Percentiles rank a stretch among this genome's conserved stretches.
Conservation (phyloP, 2,329 filamentous ascomycete species). For the Coniella vitis region DNA sequence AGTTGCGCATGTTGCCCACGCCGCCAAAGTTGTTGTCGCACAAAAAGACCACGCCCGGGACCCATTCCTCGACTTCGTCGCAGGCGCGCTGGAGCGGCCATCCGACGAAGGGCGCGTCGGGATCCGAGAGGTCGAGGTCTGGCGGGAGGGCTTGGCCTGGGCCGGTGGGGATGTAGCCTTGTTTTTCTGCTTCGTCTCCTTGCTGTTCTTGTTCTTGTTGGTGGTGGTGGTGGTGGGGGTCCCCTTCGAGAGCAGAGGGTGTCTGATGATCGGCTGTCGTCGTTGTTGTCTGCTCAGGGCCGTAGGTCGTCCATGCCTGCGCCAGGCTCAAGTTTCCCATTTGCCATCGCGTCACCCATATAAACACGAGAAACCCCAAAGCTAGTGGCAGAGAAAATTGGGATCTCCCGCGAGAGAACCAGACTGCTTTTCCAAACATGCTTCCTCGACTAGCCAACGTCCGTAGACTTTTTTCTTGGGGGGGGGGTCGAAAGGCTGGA, state of each 20-base stretch:
- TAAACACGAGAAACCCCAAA: conserved; percentile 1
- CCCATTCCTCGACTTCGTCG: conserved; percentile 33
- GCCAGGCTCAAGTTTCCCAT: neutral
- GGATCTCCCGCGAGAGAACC: neutral
- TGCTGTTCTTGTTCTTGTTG: too few species aligned
- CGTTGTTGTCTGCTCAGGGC: neutral
- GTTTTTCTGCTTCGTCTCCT: too few species aligned
- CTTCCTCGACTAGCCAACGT: too few species aligned
- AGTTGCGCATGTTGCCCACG: conserved; percentile 44
- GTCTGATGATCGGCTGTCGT: neutral
- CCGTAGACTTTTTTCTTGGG: too few species aligned
- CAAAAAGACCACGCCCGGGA: conserved; percentile 36
- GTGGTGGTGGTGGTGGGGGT: too few species aligned
- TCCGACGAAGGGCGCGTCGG: conserved; percentile 36
- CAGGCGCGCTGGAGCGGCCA: conserved; percentile 39
- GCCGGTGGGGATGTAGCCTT: too few species aligned
- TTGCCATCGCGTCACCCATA: conserved; percentile 8
- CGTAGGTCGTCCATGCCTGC: conserved; percentile 1
- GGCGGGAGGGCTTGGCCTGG: conserved; percentile 12
- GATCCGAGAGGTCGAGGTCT: conserved; percentile 30
- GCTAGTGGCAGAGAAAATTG: neutral
- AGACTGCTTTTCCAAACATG: too few species aligned
- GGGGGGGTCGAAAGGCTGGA: too few species aligned
- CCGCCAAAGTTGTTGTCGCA: conserved; percentile 47
- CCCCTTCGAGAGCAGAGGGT: neutral